These are phyloP conservation scores for Marasmius fiardii DNA, from an alignment of 1,284 basidiomycete genomes.

Conservation along the genomic window DNA sequence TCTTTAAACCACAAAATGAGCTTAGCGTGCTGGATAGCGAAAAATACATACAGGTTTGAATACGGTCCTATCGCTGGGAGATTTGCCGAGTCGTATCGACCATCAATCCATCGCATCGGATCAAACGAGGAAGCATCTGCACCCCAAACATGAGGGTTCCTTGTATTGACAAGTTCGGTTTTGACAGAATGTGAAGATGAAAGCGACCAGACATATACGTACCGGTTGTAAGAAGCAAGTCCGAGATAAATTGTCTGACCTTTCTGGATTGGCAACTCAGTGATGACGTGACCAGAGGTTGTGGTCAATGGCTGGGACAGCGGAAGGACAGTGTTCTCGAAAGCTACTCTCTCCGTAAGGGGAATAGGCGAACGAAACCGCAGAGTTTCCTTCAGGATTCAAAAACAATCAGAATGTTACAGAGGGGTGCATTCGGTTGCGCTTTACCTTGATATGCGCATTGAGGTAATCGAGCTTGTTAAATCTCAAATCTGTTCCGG, in stretches of 20 bases:
- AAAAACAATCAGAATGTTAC: background rate
- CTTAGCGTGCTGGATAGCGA: too few species aligned
- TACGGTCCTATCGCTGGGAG: conserved; percentile 4
- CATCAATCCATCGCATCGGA: too few species aligned
- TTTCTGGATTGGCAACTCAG: conserved; percentile 3
- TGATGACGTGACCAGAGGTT: background rate
- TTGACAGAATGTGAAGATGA: background rate
- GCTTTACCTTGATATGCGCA: conserved; percentile 4
- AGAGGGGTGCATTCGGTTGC: background rate
- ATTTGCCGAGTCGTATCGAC: too few species aligned
- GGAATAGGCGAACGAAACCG: conserved; percentile 9
- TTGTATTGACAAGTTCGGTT: background rate
- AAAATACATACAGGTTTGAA: conserved; percentile 5
- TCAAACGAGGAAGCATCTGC: too few species aligned
- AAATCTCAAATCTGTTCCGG: background rate
- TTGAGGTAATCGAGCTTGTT: conserved; percentile 6
- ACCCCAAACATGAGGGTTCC: conserved; percentile 7
- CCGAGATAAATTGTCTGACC: conserved; percentile 5
- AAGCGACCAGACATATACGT: too few species aligned
- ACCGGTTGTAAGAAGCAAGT: conserved; percentile 9
- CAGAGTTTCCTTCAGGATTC: conserved; percentile 11
- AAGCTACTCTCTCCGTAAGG: conserved; percentile 7
- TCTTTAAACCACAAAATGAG: background rate
- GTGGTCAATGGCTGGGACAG: conserved; percentile 8
- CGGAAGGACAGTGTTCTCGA: conserved; percentile 8